A percentile compares a stretch with the other conserved stretches of the same genome.
These are phyloP conservation scores for Aegilops tauschii DNA, from an alignment of 176 grass and related monocot species.

Conservation along the genomic window DNA sequence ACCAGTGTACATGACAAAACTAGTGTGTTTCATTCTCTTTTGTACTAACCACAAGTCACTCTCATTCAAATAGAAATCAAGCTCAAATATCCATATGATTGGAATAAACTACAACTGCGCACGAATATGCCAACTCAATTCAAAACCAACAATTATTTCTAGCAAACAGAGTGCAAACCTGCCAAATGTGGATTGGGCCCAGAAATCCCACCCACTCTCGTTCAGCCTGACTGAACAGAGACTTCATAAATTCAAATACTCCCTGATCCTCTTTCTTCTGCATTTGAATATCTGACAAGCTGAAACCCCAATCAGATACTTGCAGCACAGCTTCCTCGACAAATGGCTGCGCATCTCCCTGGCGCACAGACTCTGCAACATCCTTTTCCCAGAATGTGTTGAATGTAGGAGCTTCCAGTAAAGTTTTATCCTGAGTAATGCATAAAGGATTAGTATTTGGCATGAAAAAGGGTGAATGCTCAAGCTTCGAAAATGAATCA, in stretches of 20 bases:
- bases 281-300: slow-evolving; percentile 85
- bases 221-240: slow-evolving; percentile 64
- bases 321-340: slow-evolving; percentile 87
- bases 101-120: background rate
- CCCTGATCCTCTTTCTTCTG: slow-evolving; percentile 65
- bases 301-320: slow-evolving; percentile 93
- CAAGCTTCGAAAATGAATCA: slow-evolving; percentile 18
- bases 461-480: background rate
- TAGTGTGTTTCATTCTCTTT: background rate
- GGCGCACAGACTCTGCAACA: slow-evolving; percentile 80
- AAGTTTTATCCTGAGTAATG: slow-evolving; percentile 69
- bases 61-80: background rate
- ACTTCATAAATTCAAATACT: slow-evolving; percentile 69
- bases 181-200: slow-evolving; percentile 95
- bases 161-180: slow-evolving; percentile 48
- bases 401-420: slow-evolving; percentile 65
- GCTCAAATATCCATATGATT: slow-evolving; percentile 4
- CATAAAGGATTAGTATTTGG: slow-evolving; percentile 20
- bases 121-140: background rate
- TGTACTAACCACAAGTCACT: background rate
- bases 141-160: background rate
- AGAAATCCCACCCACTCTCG: slow-evolving; percentile 90
- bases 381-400: slow-evolving; percentile 84
- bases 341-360: slow-evolving; percentile 66
- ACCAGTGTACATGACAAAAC: background rate